Conservation (phyloP, 352 stramenopile species). For the Hyaloperonospora arabidopsidis region DNA sequence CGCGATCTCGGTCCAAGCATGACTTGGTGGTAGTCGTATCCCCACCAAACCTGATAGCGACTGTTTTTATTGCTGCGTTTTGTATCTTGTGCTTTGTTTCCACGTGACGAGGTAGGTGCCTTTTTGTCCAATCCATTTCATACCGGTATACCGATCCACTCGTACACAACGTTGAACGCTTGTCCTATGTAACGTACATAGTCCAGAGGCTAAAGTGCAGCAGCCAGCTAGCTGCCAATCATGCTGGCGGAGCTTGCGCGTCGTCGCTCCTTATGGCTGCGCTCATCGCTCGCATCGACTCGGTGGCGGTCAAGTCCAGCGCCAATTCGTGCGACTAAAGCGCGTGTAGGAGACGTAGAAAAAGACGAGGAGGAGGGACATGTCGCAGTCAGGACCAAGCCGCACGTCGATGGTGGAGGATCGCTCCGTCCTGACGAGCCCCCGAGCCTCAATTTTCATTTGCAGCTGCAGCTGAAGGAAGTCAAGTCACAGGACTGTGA, state of each 20-base stretch:
- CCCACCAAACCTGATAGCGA: no score
- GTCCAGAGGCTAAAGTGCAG: neutral
- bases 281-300: conserved; percentile 15
- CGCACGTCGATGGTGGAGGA: conserved; percentile 1
- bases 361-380: neutral
- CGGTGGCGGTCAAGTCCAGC: conserved; percentile 17
- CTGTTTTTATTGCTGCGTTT: no score
- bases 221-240: neutral
- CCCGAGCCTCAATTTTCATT: conserved; percentile 8
- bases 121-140: no score
- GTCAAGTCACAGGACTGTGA: neutral
- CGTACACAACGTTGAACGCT: no score
- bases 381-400: neutral
- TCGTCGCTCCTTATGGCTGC: conserved; percentile 22
- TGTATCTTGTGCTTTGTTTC: no score
- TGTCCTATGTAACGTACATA: neutral
- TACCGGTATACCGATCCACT: no score
- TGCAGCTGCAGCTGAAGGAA: conserved; percentile 4
- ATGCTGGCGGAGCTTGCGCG: conserved; percentile 27
- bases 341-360: neutral
- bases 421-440: neutral
- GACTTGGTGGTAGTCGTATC: neutral
- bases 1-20: conserved; percentile 17
- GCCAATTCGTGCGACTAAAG: conserved; percentile 14
- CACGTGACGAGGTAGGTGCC: no score